Base-by-base conservation (phyloP, 148 eudicot species). In the Agrostemma githago region DNA sequence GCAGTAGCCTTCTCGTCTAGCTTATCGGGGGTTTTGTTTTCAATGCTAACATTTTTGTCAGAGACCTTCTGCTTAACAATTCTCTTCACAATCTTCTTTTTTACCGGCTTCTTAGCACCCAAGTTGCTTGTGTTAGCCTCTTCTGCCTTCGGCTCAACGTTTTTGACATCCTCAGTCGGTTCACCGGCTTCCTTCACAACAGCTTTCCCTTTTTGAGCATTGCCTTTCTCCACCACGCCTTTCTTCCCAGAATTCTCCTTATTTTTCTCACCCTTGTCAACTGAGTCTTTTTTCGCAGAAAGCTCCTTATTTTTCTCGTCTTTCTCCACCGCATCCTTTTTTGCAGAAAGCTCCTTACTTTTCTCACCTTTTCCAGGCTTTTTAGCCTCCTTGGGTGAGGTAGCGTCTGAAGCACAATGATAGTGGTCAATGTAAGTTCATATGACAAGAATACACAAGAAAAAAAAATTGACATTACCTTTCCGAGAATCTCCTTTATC, bases 1-100 rank as follows among this genome's bases (percentile, higher is more conserved):
- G 66, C 87, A 63, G 10, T 77, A 63, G 54, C 82, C 73, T 83
- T 83, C 62, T 77, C 81, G 17, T 86, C 90, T 44, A 78, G 39
- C 78, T 79, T 81, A 60, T 72, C 79, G 64, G 79, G 72, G 16
- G 76, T 76, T 42, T 76, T 77, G 75, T 72, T 72, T 77, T 85
- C 91, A 12, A 40, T 68, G 70, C 54, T 68, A 10, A 74, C 80
- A 72, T 82, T 84, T 76, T 89, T 89, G 53, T 68, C 80, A 59
- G 77, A 70, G 76, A 84, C 89, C 81, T 90, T 90, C 74, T 78
- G 86, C 82, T 86, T 95, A 57, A 90, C 83, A 84, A 92, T 83
- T 74, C 84, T 89, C 80, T 78, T 92, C 76, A 92, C 80, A 75
- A 92, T 82, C 76, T 85, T 95, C 83, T 88, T 95, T 81, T 88